Percentiles rank a stretch among this genome's conserved stretches.
phyloP scores from a whole-genome alignment of 768 basidiomycete genomes.

The Macrolepiota dolichaula region DNA sequence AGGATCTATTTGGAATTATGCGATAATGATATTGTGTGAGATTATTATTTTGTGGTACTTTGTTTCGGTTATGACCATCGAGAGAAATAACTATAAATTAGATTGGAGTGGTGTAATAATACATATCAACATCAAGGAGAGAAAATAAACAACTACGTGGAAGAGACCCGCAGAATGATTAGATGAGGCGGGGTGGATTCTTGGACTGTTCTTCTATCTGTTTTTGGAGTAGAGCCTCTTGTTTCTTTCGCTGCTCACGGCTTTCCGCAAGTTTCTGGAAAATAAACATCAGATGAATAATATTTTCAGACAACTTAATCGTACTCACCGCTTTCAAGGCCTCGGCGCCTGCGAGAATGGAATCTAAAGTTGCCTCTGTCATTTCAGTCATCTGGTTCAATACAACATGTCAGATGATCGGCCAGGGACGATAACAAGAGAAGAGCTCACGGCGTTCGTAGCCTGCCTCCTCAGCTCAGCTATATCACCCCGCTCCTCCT shows the following conservation, averaged over 20 bases:
- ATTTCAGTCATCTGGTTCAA: slow-evolving; percentile 52
- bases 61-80: not conserved
- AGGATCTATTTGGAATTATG: not conserved
- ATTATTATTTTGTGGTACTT: not conserved
- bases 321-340: slow-evolving; percentile 55
- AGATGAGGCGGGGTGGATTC: slow-evolving; percentile 29
- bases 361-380: slow-evolving; percentile 66
- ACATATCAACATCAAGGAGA: not conserved
- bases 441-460: slow-evolving; percentile 41
- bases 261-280: slow-evolving; percentile 48
- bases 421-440: not conserved
- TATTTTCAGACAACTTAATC: slow-evolving; percentile 14
- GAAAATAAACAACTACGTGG: slow-evolving; percentile 12
- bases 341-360: slow-evolving; percentile 53
- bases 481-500: slow-evolving; percentile 41
- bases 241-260: slow-evolving; percentile 46
- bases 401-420: not conserved
- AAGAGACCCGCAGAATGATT: not conserved
- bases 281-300: slow-evolving; percentile 17
- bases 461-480: slow-evolving; percentile 45
- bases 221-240: slow-evolving; percentile 30
- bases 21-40: not conserved
- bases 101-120: not conserved
- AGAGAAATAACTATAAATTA: not conserved
- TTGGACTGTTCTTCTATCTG: slow-evolving; percentile 24